Base-by-base conservation (phyloP, 495 filamentous ascomycete genomes). In the Choiromyces venosus region DNA sequence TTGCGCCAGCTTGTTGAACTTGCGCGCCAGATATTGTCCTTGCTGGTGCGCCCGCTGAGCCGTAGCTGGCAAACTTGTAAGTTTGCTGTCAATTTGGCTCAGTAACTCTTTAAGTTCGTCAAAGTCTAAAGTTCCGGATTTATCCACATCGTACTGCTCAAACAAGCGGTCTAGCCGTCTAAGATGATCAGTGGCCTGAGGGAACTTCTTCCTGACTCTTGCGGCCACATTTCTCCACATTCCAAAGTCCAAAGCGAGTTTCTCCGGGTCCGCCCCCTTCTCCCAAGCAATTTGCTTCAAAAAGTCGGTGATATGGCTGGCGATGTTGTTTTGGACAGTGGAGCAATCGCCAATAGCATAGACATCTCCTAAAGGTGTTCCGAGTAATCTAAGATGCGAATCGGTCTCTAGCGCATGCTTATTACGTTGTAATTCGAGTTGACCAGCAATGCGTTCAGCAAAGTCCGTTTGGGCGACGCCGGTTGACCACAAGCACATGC, bases 21-120 rank as follows among this genome's bases (percentile, higher is more conserved):
- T 99, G 66, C 89, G 90, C 16, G 90, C 96, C 0, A 99, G 90
- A 81, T 99, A 99, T 78, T 91, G 85, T 10, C 96, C 96, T 82
- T 99, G 96, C 82, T 99, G 96, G 82, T 98, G 91, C 9, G 96
- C 96, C 68, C 96, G 90, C 82, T 99, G 96, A n/a, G 96, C 96
- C 0, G 96, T 93, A 5, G 93, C 92, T 2, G 92, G 91, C 19
- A 97, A 82, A 66, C 89, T 92, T 19, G 92, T 96, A 29, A 97
- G 88, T 80, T 97, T 96, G 74, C 86, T 91, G 82, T 97, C 93
- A 74, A 97, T 96, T 78, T 97, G 93, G 76, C 89, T 86, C 1
- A 99, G 87, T 25, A 99, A 87, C 79, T 96, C 93, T 65, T 89
- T 86, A 8, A 99, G 87, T 82, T 99, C 96, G 83, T 89, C 89